phyloP scores from a whole-genome alignment of 768 basidiomycete genomes.

The Lactifluus volemus region DNA sequence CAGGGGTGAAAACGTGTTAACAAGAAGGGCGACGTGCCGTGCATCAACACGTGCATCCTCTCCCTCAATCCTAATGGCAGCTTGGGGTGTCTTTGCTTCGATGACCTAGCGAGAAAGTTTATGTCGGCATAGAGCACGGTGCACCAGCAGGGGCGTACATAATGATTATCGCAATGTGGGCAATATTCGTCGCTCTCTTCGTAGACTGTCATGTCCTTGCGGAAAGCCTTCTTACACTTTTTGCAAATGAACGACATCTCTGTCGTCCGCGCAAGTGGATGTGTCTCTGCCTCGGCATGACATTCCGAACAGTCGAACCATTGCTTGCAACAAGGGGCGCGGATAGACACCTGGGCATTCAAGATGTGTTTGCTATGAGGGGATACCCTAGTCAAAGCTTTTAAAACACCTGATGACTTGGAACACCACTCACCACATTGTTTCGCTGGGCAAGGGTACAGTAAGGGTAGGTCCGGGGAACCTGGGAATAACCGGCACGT shows the following conservation, averaged over 20 bases:
- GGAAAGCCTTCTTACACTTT: slow-evolving; percentile 91
- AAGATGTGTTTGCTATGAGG: slow-evolving; percentile 80
- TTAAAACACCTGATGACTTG: background rate
- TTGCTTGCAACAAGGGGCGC: slow-evolving; percentile 93
- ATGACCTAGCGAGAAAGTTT: slow-evolving; percentile 52
- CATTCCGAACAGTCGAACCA: slow-evolving; percentile 99
- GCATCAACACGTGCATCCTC: slow-evolving; percentile 86
- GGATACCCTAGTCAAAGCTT: background rate
- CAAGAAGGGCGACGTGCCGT: slow-evolving; percentile 42
- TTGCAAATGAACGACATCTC: slow-evolving; percentile 86
- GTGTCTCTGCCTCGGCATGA: slow-evolving; percentile 77
- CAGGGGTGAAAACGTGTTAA: background rate
- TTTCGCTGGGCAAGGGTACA: background rate
- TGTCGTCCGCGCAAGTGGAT: slow-evolving; percentile 58
- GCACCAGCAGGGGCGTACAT: slow-evolving; percentile 44
- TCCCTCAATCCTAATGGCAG: slow-evolving; percentile 79
- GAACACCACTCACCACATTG: background rate
- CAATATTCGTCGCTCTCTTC: slow-evolving; percentile 99
- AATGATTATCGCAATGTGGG: slow-evolving; percentile 97
- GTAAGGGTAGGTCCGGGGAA: too few relatives aligned
- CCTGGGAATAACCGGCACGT: background rate
- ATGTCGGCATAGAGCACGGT: background rate
- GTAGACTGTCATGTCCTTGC: slow-evolving; percentile 87
- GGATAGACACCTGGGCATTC: slow-evolving; percentile 93
- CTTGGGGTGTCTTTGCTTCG: slow-evolving; percentile 85